phyloP scores from a whole-genome alignment of 306 rosid genomes.

The Geum urbanum region DNA sequence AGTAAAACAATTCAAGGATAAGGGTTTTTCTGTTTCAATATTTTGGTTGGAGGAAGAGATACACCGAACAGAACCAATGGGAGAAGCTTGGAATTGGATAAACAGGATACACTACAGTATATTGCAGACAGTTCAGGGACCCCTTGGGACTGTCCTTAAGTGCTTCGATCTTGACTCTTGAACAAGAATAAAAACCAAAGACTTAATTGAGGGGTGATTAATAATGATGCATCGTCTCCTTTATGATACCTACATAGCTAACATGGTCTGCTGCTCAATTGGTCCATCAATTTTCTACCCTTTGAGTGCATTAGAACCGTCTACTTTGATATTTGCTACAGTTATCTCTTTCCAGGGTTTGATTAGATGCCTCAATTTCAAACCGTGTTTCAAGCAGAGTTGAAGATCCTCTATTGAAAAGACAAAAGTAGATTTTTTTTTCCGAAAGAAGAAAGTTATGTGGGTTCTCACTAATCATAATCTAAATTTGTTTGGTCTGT shows the following conservation, averaged over 20 bases:
- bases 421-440: too few relatives aligned
- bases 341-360: background rate
- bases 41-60: conserved; percentile 1
- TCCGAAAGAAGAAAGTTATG: background rate
- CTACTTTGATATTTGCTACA: background rate
- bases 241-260: background rate
- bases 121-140: background rate
- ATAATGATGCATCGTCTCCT: background rate
- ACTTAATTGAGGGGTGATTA: background rate
- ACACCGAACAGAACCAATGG: background rate
- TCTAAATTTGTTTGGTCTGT: background rate
- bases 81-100: background rate
- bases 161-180: background rate
- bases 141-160: background rate
- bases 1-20: background rate
- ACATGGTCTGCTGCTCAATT: background rate
- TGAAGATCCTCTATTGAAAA: too few relatives aligned
- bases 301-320: background rate
- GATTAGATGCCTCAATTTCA: background rate
- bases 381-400: too few relatives aligned
- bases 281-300: background rate
- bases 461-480: background rate
- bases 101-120: background rate
- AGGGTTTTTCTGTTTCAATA: background rate
- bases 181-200: background rate